These are phyloP conservation scores for Cercospora sp. DNA, from an alignment of 2,329 filamentous ascomycete species.

Conservation along the genomic window DNA sequence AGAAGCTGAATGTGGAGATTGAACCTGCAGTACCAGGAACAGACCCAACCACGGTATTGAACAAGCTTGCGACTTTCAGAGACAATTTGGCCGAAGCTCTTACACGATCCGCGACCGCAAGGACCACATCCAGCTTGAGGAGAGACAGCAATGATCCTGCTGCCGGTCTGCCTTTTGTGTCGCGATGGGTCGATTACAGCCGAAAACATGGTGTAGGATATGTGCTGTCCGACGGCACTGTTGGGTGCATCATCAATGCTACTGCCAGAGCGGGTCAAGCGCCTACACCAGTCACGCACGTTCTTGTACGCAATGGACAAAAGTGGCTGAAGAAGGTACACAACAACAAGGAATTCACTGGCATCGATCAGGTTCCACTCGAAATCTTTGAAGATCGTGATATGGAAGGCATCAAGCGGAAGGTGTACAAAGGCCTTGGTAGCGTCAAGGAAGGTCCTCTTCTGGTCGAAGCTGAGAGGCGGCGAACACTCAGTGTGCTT, in stretches of 20 bases:
- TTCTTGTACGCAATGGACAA: slow-evolving; percentile 71
- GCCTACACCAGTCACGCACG: slow-evolving; percentile 64
- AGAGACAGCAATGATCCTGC: slow-evolving; percentile 35
- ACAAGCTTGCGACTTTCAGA: slow-evolving; percentile 47
- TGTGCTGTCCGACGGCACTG: slow-evolving; percentile 77
- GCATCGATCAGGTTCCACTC: slow-evolving; percentile 51
- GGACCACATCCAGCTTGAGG: slow-evolving; percentile 27
- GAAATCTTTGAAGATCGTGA: slow-evolving; percentile 75
- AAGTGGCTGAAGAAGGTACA: slow-evolving; percentile 56
- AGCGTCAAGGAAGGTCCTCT: slow-evolving; percentile 38
- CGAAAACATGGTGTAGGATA: slow-evolving; percentile 85
- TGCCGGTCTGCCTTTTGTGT: slow-evolving; percentile 57
- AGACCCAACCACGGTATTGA: slow-evolving; percentile 49
- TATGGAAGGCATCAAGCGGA: slow-evolving; percentile 58
- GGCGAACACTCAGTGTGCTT: slow-evolving; percentile 57
- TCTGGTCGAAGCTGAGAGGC: slow-evolving; percentile 48
- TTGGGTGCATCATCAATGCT: slow-evolving; percentile 65
- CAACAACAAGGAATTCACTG: slow-evolving; percentile 61
- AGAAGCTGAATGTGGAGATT: slow-evolving; percentile 15
- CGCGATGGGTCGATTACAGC: slow-evolving; percentile 85
- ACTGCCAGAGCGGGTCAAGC: slow-evolving; percentile 36
- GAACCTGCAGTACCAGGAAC: slow-evolving; percentile 40
- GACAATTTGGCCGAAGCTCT: slow-evolving; percentile 51
- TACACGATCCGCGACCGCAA: slow-evolving; percentile 34
- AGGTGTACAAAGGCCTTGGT: slow-evolving; percentile 57